Conservation (phyloP, 169 alveolate genomes). For the Plasmodium vinckei region DNA sequence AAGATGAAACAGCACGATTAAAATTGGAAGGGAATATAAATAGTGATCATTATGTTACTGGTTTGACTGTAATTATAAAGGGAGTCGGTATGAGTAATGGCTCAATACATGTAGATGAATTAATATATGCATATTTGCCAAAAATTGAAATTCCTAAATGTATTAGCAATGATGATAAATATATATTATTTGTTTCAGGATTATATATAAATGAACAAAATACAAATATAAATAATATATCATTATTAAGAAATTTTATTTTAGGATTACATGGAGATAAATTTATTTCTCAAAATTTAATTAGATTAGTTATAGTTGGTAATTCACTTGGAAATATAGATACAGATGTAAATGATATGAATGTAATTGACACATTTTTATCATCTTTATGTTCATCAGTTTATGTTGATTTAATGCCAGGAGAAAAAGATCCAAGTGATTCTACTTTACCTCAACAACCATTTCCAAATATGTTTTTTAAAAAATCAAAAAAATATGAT, state of each 20-base stretch:
- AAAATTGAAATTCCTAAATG: constrained; percentile 35
- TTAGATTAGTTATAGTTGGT: constrained; percentile 77
- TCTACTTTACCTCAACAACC: constrained; percentile 82
- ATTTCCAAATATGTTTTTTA: constrained; percentile 77
- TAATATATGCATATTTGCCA: constrained; percentile 66
- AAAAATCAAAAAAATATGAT: constrained; percentile 35
- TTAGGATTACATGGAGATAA: constrained; percentile 68
- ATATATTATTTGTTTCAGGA: constrained; percentile 73
- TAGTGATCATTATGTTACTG: constrained; percentile 60
- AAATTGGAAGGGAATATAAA: constrained; percentile 75
- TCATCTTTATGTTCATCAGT: constrained; percentile 57
- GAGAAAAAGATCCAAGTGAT: constrained; percentile 80
- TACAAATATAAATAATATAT: constrained; percentile 24
- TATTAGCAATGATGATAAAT: constrained; percentile 57
- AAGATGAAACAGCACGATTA: constrained; percentile 74
- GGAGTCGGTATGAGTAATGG: constrained; percentile 75
- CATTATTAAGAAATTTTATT: constrained; percentile 64
- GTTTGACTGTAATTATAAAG: constrained; percentile 38
- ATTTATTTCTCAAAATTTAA: constrained; percentile 33
- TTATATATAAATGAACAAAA: constrained; percentile 34
- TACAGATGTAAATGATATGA: constrained; percentile 46
- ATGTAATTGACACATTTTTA: constrained; percentile 20
- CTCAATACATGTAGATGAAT: constrained; percentile 61
- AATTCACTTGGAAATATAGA: constrained; percentile 54
- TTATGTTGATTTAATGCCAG: constrained; percentile 80